Percentiles rank a stretch among this genome's conserved stretches.
phyloP scores from a whole-genome alignment of 1,284 basidiomycete species.

The Cerioporus squamosus region DNA sequence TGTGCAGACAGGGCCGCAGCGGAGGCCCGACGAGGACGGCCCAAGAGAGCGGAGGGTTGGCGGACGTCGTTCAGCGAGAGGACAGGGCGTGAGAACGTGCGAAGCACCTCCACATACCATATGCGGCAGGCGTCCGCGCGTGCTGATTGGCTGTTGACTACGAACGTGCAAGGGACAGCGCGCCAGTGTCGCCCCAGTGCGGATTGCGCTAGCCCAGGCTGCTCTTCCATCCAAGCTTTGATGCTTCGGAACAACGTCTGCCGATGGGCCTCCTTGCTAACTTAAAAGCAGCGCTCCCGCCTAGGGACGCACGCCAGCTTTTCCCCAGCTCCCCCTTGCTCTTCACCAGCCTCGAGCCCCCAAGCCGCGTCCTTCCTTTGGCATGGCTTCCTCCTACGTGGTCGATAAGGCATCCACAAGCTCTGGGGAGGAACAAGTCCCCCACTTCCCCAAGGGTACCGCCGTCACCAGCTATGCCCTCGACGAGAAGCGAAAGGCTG shows the following conservation, averaged over 20 bases:
- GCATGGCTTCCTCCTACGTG: slow-evolving; percentile 23
- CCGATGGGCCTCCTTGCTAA: slow-evolving; percentile 13
- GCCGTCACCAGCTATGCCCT: slow-evolving; percentile 20
- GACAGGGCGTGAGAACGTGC: slow-evolving; percentile 21
- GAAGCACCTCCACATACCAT: slow-evolving; percentile 2
- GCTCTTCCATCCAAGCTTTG: slow-evolving; percentile 9
- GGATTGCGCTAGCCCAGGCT: slow-evolving; percentile 14
- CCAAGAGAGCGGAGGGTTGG: too few species aligned
- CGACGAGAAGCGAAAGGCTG: slow-evolving; percentile 42
- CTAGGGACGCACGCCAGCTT: slow-evolving; percentile 10
- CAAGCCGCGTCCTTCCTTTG: slow-evolving; percentile 7
- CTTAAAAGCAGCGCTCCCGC: slow-evolving; percentile 15
- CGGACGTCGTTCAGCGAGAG: background rate
- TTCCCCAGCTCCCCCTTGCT: slow-evolving; percentile 8
- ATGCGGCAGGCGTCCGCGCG: slow-evolving; percentile 1
- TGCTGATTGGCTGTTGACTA: slow-evolving; percentile 27
- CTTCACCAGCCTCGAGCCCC: too few species aligned
- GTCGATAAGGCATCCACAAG: slow-evolving; percentile 27
- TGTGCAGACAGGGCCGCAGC: too few species aligned
- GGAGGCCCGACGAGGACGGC: background rate
- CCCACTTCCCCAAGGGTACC: slow-evolving; percentile 13
- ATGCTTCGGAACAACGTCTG: slow-evolving; percentile 21
- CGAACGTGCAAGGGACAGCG: slow-evolving; percentile 34
- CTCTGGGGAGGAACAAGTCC: slow-evolving; percentile 21
- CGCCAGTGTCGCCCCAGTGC: too few species aligned